phyloP scores from a whole-genome alignment of 169 alveolate species.

The Theileria equi region DNA sequence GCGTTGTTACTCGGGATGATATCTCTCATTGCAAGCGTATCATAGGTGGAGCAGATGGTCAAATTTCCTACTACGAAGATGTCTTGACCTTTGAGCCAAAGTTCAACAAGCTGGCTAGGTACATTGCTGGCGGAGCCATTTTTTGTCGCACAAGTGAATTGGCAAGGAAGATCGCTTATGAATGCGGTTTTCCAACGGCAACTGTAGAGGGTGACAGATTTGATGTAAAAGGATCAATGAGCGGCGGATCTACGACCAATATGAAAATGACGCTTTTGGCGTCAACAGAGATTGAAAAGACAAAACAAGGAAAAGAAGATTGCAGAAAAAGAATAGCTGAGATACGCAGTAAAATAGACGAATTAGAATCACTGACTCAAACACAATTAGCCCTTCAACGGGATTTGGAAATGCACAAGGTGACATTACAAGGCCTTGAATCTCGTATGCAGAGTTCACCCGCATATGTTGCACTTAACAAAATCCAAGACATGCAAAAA shows the following conservation, averaged over 20 bases:
- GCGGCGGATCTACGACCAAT: constrained; percentile 86
- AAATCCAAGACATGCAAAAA: constrained; percentile 35
- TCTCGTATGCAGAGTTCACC: constrained; percentile 55
- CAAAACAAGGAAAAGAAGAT: constrained; percentile 3
- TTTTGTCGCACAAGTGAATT: constrained; percentile 78
- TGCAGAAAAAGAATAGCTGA: neutral
- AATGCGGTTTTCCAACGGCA: constrained; percentile 77
- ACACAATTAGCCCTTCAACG: constrained; percentile 56
- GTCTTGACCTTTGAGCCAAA: constrained; percentile 69
- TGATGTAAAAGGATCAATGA: constrained; percentile 86
- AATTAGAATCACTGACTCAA: constrained; percentile 26
- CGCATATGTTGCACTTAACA: constrained; percentile 56
- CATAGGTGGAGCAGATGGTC: constrained; percentile 41
- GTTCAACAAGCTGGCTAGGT: constrained; percentile 74
- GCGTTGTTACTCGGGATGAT: constrained; percentile 52
- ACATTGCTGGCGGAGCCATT: constrained; percentile 80
- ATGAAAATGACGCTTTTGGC: constrained; percentile 51
- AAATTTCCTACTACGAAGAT: constrained; percentile 62
- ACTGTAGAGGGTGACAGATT: constrained; percentile 89
- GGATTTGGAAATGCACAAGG: constrained; percentile 42
- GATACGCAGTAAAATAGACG: constrained; percentile 46
- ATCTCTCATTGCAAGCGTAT: constrained; percentile 54
- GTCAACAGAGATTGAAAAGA: constrained; percentile 13
- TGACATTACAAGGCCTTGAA: constrained; percentile 43
- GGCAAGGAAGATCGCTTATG: constrained; percentile 82